These are phyloP conservation scores for Aspergillus sp. DNA, from an alignment of 2,329 filamentous ascomycete genomes.

Conservation along the genomic window DNA sequence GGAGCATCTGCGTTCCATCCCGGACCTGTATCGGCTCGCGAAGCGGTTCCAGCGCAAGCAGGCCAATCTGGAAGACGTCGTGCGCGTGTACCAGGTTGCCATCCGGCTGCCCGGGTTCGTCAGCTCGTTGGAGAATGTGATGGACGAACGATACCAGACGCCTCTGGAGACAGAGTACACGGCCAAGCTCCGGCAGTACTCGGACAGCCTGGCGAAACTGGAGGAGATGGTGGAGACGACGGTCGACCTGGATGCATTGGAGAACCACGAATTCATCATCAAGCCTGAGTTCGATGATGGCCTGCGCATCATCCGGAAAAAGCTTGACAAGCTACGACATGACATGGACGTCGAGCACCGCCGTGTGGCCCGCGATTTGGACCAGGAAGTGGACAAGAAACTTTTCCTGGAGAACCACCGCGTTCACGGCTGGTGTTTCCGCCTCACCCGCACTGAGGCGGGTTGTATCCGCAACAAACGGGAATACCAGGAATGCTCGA, in stretches of 20 bases:
- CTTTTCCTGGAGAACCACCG: slow-evolving; percentile 95
- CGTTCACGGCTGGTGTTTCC: slow-evolving; percentile 93
- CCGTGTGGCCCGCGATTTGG: slow-evolving; percentile 68
- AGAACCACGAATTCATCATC: slow-evolving; percentile 97
- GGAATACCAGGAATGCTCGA: slow-evolving; percentile 87
- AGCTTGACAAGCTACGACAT: slow-evolving; percentile 72
- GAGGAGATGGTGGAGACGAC: slow-evolving; percentile 99
- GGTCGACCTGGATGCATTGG: slow-evolving; percentile 86
- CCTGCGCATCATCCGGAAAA: slow-evolving; percentile 78
- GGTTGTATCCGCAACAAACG: slow-evolving; percentile 87
- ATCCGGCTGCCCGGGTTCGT: slow-evolving; percentile 88
- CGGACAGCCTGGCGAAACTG: slow-evolving; percentile 71
- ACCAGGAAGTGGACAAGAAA: slow-evolving; percentile 95
- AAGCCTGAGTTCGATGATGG: slow-evolving; percentile 95
- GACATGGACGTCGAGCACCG: slow-evolving; percentile 79
- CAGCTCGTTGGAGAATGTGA: slow-evolving; percentile 78
- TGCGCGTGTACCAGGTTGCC: slow-evolving; percentile 87
- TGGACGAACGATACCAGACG: slow-evolving; percentile 88
- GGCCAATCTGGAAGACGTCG: slow-evolving; percentile 90
- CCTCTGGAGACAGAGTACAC: slow-evolving; percentile 84
- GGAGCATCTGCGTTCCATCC: slow-evolving; percentile 84
- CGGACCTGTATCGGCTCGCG: slow-evolving; percentile 83
- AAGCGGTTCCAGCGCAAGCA: slow-evolving; percentile 91
- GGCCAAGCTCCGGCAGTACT: slow-evolving; percentile 66
- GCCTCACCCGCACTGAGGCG: slow-evolving; percentile 81